phyloP scores from a whole-genome alignment of 2,329 filamentous ascomycete genomes.

The Taxawa tesnikishii region DNA sequence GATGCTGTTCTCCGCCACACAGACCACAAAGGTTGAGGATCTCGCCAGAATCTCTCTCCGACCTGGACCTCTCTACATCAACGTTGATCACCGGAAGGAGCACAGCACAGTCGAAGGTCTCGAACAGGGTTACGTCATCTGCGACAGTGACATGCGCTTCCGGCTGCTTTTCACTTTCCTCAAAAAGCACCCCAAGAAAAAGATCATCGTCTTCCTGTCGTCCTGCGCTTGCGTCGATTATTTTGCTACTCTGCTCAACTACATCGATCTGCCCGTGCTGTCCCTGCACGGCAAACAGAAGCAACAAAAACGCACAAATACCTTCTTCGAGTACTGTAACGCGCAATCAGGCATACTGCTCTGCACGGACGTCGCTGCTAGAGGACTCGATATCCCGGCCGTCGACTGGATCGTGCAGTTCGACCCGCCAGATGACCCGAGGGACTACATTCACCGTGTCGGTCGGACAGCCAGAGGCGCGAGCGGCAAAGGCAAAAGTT shows the following conservation, averaged over 20 bases:
- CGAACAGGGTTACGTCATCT: conserved; percentile 91
- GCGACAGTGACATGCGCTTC: conserved; percentile 89
- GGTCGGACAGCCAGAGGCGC: conserved; percentile 83
- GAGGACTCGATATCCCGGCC: conserved; percentile 88
- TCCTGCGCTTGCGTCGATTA: conserved; percentile 79
- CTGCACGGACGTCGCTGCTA: conserved; percentile 90
- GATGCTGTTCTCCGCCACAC: conserved; percentile 96
- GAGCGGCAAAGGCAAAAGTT: conserved; percentile 70
- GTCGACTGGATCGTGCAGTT: conserved; percentile 97
- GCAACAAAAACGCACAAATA: conserved; percentile 97
- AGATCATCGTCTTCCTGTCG: conserved; percentile 94
- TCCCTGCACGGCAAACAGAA: conserved; percentile 93
- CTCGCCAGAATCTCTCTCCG: conserved; percentile 86
- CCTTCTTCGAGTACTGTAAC: conserved; percentile 93
- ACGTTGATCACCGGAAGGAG: conserved; percentile 82
- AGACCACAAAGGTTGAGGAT: conserved; percentile 97
- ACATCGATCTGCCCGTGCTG: conserved; percentile 84
- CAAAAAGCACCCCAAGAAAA: conserved; percentile 85
- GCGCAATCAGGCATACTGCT: conserved; percentile 78
- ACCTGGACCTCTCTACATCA: conserved; percentile 88
- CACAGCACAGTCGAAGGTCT: conserved; percentile 86
- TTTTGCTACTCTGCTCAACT: conserved; percentile 89
- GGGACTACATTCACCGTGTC: conserved; percentile 91
- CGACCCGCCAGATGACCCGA: conserved; percentile 48
- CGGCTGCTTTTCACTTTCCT: conserved; percentile 88